Conservation (phyloP, 345 rosid genomes). For the Trapa incisa region DNA sequence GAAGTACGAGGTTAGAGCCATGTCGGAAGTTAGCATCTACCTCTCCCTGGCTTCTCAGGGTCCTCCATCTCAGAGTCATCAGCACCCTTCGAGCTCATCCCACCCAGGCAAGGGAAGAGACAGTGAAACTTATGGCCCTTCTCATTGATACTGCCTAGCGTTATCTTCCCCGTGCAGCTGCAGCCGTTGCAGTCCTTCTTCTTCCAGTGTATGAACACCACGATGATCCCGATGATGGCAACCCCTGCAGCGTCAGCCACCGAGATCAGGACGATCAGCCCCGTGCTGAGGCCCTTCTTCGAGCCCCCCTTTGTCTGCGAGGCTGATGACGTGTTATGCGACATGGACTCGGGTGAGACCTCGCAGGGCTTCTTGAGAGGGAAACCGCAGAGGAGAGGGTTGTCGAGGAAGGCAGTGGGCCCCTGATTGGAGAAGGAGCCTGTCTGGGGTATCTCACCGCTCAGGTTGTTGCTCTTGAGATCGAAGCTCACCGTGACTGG, state of each 20-base stretch:
- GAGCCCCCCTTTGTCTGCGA: slow-evolving; percentile 11
- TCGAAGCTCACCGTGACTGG: slow-evolving; percentile 83
- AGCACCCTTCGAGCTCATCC: slow-evolving; percentile 18
- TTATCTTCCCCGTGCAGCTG: slow-evolving; percentile 67
- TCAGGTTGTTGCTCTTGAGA: slow-evolving; percentile 61
- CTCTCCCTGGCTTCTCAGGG: slow-evolving; percentile 24
- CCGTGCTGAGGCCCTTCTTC: slow-evolving; percentile 46
- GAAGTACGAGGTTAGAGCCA: too few relatives aligned
- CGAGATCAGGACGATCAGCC: slow-evolving; percentile 59
- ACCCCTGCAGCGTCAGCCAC: slow-evolving; percentile 73
- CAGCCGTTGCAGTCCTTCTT: slow-evolving; percentile 69
- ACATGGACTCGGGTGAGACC: slow-evolving; percentile 6
- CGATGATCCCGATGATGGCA: slow-evolving; percentile 56
- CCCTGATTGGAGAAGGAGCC: slow-evolving; percentile 93
- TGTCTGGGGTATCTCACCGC: slow-evolving; percentile 82
- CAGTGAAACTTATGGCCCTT: slow-evolving; percentile 19
- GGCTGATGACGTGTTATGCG: slow-evolving; percentile 10
- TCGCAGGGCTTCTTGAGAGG: slow-evolving; percentile 83
- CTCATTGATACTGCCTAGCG: slow-evolving; percentile 43
- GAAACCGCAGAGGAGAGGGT: slow-evolving; percentile 74
- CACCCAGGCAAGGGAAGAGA: slow-evolving; percentile 20
- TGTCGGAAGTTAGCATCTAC: not conserved
- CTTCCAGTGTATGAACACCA: slow-evolving; percentile 83
- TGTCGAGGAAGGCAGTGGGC: slow-evolving; percentile 85
- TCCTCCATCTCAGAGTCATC: slow-evolving; percentile 76